phyloP scores from a whole-genome alignment of 2,329 filamentous ascomycete species.

The Fusarium haematococcum region DNA sequence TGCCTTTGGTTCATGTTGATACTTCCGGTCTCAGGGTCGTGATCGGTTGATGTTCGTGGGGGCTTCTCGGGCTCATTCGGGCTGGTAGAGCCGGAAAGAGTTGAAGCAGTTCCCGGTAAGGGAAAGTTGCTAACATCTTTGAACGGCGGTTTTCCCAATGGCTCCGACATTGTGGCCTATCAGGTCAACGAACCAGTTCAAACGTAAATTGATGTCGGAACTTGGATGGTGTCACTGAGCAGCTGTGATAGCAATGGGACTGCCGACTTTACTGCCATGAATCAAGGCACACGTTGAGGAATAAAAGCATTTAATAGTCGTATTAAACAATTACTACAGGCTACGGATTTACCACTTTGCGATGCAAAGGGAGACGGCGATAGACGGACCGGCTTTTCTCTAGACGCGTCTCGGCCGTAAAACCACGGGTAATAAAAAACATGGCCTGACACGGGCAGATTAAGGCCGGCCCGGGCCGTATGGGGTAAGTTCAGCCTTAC shows the following conservation, averaged over 20 bases:
- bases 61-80: neutral
- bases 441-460: neutral
- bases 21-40: neutral
- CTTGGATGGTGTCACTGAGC: neutral
- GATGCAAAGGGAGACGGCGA: neutral
- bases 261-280: neutral
- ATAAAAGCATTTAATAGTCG: neutral
- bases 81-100: neutral
- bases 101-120: neutral
- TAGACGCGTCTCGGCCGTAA: neutral
- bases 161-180: neutral
- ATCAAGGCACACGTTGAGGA: no score
- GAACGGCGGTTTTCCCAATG: neutral
- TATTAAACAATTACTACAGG: neutral
- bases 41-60: neutral
- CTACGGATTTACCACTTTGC: neutral
- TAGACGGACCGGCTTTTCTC: neutral
- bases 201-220: neutral
- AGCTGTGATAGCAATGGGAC: neutral
- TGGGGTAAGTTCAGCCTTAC: neutral
- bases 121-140: neutral
- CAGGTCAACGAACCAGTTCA: neutral
- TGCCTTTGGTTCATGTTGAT: neutral
- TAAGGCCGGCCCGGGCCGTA: neutral
- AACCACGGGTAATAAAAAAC: neutral